Base-by-base conservation (phyloP, 768 basidiomycete species). In the Kwoniella sp. region DNA sequence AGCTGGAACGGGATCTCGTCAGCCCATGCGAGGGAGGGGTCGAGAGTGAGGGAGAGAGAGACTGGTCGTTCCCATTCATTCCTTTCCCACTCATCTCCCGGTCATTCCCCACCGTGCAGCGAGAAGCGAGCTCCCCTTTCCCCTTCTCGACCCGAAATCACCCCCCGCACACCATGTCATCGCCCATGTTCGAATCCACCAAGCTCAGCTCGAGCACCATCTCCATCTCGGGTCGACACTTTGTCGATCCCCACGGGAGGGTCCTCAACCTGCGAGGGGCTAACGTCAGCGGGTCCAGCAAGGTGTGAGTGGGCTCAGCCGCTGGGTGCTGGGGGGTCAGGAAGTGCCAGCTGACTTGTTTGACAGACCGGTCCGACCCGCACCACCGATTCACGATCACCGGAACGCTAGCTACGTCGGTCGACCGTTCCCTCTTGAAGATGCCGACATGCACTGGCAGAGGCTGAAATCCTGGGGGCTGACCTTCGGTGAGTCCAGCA, bases 401-500 rank as follows among this genome's bases (percentile, higher is more conserved):
- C 22, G 28, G 0, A 25, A 46, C 10, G 47, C 49, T 7, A 50
- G 85, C 0, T 99, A 96, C 70, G 85, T 93, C 22, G 87, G 87
- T 10, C 78, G 90, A 17, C 95, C 95, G 0, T 96, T 96, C 70
- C 86, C 92, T 9, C 77, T 98, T 2, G 82, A 85, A 38, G 87
- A 98, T 57, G 92, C 93, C 0, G 86, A 81, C 26, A 84, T 87
- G 49, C 89, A 91, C 63, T 84, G 90, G 67, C 78, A 84, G 4
- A 78, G 90, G 41, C 74, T 93, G 31, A 77, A 87, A 38, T 77
- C 88, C 73, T 93, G 89, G 91, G 89, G 91, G 0, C 74, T 92
- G 61, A 85, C 87, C 0, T 88, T 90, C 67, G 78, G 90, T 90
- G 62, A 19, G 85, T 78, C 37, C 22, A 26, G n/a, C n/a, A 33